Base-by-base conservation (phyloP, 2,329 filamentous ascomycete species). In the Blastomyces gilchristii region DNA sequence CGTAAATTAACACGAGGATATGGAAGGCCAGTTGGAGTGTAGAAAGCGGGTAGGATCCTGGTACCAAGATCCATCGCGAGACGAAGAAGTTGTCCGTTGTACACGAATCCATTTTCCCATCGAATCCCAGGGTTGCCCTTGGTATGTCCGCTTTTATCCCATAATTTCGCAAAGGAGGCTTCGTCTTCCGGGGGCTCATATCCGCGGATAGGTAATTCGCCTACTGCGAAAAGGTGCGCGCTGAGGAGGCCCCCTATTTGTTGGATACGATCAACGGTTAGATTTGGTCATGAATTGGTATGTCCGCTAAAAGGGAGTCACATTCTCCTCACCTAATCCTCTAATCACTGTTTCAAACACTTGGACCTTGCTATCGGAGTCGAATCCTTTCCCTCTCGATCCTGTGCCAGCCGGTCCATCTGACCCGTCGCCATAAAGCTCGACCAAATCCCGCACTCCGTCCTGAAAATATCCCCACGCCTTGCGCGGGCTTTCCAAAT, bases 311-410 rank as follows among this genome's bases (percentile, higher is more conserved):
- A 43, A 18, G 3, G 14, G 12, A 34, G 12, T 53, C 1, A 53
- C 31, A 18, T 54, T 54, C 52, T 54, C 54, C 73, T 63, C 71
- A 77, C 75, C 76, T 62, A 78, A 84, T 18, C 93, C 94, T 64
- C 94, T 84, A 69, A 99, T 99, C 45, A 96, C 93, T 0, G 93
- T 97, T 79, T 99, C 94, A 71, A 99, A 99, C 49, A 99, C 91
- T 77, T 99, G 93, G 1, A 99, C 94, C 76, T 97, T 99, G 78
- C 92, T 96, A 76, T 99, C 93, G 50, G 96, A 80, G 74, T 99
- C 91, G 71, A 99, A 99, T 0, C 91, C 94, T 62, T 86, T 83
- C 3, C 87, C 86, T 67, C 91, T 82, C 63, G 83, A 80, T 3
- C 93, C 93, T 71, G 84, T 82, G 7, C 89, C 90, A 5, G 82